Base-by-base conservation (phyloP, 352 stramenopile genomes). In the Phytopythium oedochilum region DNA sequence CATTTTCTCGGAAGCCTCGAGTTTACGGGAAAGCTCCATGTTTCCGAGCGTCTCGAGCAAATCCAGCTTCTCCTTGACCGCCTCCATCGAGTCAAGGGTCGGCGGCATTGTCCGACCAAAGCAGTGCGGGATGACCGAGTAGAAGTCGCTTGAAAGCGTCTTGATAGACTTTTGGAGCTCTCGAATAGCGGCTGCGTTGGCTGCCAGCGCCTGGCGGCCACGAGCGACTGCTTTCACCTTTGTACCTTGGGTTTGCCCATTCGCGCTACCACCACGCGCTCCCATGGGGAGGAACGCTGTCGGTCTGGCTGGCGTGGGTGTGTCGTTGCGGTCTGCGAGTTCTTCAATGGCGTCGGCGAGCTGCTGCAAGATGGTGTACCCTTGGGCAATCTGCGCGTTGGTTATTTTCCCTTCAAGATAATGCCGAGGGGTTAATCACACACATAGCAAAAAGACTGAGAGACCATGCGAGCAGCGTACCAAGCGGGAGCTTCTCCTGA, bases 71-170 rank as follows among this genome's bases (percentile, higher is more conserved):
- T 71, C 36, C 46, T 85, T 83, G 20, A 90, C 53, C 39, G 81
- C 73, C 14, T 66, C 66, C 52, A 85, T 72, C n/a, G 65, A 75
- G 2, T 59, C 60, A 50, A 90, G 85, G 20, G 75, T 50, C 0
- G 75, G 77, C 1, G 80, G 77, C 34, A 86, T 25, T 6, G 63
- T 61, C 8, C 73, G 73, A n/a, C 71, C 77, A 57, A 88, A 88
- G 18, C 86, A 68, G 39, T 90, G 77, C 38, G 80, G 80, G 34
- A 90, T 86, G 10, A 86, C 61, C 51, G 77, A 75, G 63, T 90
- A 90, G 45, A 90, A 88, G 26, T 82, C 71, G 40, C 68, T 86
- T 12, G 75, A 82, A 10, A 87, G 70, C 18, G 63, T 25, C 40
- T 87, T 87, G 10, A 90, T 60, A 28, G 77, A 54, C 0, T 43